Base-by-base conservation (phyloP, 73 alveolate genomes). In the Paramecium sonneborni region DNA sequence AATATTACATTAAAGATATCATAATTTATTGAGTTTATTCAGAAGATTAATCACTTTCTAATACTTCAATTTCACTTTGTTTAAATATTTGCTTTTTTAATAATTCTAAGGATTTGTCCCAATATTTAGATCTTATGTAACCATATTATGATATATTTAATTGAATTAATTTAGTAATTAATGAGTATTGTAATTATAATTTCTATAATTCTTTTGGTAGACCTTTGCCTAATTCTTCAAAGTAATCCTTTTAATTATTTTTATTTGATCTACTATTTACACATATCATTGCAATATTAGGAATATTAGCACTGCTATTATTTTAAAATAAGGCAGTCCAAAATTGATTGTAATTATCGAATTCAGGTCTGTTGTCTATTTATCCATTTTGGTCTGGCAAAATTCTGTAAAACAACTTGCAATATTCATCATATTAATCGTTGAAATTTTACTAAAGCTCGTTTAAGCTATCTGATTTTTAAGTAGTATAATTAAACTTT, bases 31-130 rank as follows among this genome's bases (percentile, higher is more conserved):
- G 12, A 26, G 26, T 62, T 62, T 62, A 62, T 62, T 62, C 84
- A 9, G 84, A 62, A 10, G 39, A 62, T 62, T 62, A 62, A 62
- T 62, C 84, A 62, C 84, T 62, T 6, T 62, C 84, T 14, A 62
- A 30, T 2, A 30, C 84, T 62, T 62, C 84, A 62, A 62, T 62
- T 62, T 62, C 84, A 62, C 84, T 62, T 30, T 26, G 48, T 62
- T 62, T 62, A 32, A 62, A 62, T 62, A 62, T 62, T 26, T 62
- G 6, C 24, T 62, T 62, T 62, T 62, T 62, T 1, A 62, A 11
- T n/a, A 62, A 62, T 32, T 62, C 84, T 2, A 62, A 30, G 6
- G 84, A 62, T 62, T 62, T 62, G 9, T 62, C 84, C 84, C 84
- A 62, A 62, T 62, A 62, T 62, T 62, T 62, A 30, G 84, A 62